Percentiles rank a stretch among this genome's conserved stretches.
phyloP scores from a whole-genome alignment of 2,329 filamentous ascomycete species.

The Hirsutella thompsonii region DNA sequence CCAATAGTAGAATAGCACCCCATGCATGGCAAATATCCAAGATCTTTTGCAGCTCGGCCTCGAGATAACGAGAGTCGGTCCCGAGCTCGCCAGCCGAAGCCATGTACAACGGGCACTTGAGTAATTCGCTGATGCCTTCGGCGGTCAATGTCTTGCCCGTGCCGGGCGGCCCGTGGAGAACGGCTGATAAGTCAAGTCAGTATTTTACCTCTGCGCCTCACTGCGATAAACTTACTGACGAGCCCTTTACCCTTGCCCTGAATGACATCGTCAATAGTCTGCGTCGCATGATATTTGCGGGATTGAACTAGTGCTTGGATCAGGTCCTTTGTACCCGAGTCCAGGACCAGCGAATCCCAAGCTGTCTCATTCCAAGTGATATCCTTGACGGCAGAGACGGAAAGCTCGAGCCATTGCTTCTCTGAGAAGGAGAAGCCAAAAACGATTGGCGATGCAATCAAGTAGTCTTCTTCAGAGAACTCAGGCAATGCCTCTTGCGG shows the following conservation, averaged over 20 bases:
- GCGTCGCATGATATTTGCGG: constrained; percentile 69
- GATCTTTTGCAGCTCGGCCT: constrained; percentile 69
- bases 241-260: constrained; percentile 79
- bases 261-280: constrained; percentile 73
- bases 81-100: constrained; percentile 73
- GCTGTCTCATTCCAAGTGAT: constrained; percentile 77
- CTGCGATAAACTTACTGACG: constrained; percentile 35
- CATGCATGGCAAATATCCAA: constrained; percentile 76
- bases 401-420: constrained; percentile 84
- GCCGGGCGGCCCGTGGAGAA: constrained; percentile 75
- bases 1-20: constrained; percentile 74
- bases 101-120: constrained; percentile 73
- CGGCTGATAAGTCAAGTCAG: constrained; percentile 23
- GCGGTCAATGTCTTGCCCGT: constrained; percentile 84
- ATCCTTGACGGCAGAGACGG: constrained; percentile 63
- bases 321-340: constrained; percentile 46
- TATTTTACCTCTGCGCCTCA: not conserved
- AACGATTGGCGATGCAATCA: constrained; percentile 74
- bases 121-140: constrained; percentile 72
- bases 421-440: constrained; percentile 79
- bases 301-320: constrained; percentile 69
- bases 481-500: constrained; percentile 5
- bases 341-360: constrained; percentile 69
- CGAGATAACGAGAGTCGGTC: constrained; percentile 61
- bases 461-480: constrained; percentile 55